Conservation (phyloP, 2,329 filamentous ascomycete species). For the Diaporthe sp. region DNA sequence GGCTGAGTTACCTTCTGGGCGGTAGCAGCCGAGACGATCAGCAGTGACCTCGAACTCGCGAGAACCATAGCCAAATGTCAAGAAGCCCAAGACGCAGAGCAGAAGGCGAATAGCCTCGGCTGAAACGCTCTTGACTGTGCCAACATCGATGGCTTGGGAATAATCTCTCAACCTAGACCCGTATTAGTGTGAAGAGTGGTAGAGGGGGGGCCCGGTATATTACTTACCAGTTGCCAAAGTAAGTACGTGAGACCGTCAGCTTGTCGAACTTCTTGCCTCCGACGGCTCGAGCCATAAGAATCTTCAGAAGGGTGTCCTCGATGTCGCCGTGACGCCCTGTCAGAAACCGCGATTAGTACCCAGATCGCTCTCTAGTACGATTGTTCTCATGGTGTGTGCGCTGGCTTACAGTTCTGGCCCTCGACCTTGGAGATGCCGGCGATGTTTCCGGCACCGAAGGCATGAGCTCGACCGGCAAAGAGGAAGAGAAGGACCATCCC, state of each 20-base stretch:
- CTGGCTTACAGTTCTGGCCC: conserved; percentile 80
- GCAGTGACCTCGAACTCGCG: conserved; percentile 88
- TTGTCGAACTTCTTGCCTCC: conserved; percentile 87
- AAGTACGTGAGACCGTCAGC: conserved; percentile 88
- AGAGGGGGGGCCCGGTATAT: background rate
- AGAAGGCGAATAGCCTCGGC: conserved; percentile 92
- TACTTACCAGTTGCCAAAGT: conserved; percentile 89
- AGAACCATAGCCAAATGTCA: conserved; percentile 88
- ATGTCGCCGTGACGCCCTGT: conserved; percentile 90
- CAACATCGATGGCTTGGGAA: conserved; percentile 93
- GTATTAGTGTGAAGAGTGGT: background rate
- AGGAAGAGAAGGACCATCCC: conserved; percentile 74
- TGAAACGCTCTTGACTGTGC: conserved; percentile 90
- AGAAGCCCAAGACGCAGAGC: conserved; percentile 89
- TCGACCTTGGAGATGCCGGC: conserved; percentile 84
- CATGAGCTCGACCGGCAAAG: conserved; percentile 77
- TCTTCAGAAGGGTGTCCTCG: conserved; percentile 86
- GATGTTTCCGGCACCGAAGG: conserved; percentile 92
- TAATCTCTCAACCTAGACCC: conserved; percentile 78
- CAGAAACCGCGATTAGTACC: conserved; percentile 1
- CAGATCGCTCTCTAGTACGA: background rate
- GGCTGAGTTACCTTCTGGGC: conserved; percentile 70
- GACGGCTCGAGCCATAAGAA: conserved; percentile 69
- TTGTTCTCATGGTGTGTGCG: conserved; percentile 1
- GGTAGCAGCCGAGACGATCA: conserved; percentile 84